Base-by-base conservation (phyloP, 441 rosid species). In the Corymbia citriodora region DNA sequence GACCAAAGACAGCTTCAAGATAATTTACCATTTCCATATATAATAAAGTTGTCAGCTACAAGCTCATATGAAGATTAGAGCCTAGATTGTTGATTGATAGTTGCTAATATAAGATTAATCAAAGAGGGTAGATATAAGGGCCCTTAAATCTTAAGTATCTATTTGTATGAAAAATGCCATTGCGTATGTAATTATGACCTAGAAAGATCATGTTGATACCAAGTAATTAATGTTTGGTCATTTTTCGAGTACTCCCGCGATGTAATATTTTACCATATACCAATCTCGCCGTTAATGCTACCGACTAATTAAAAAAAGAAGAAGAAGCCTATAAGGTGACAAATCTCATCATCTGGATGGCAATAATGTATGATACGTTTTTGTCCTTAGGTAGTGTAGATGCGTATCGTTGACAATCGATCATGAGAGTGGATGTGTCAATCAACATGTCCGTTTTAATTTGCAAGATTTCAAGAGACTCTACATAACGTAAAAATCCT, bases 121-220 rank as follows among this genome's bases (percentile, higher is more conserved):
- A 11, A 23, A 74, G 49, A 21, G 83, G 1, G 29, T 19, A 21
- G 45, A 36, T 0, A 36, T 3, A 40, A 74, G 5, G 83, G 25
- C 50, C 83, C 82, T 0, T 6, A 40, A 2, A 74, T 40, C 29
- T 1, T 9, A 21, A 6, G 29, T 13, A 19, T 6, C 5, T 29
- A 13, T 15, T 0, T 33, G 68, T 12, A 27, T 12, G 10, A 74
- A 0, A 74, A 25, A 79, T 7, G 10, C 3, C 3, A 0, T 79
- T 40, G 5, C 52, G 7, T 59, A 0, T 11, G 85, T 40, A 45
- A 21, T 40, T 0, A 23, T 79, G 52, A 79, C n/a, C 85, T 23
- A 6, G 5, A 45, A 79, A 79, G 3, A 79, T 40, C 50, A 23
- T 40, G 85, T 40, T 4, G 17, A 40, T 40, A 74, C 0, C 14